phyloP scores from a whole-genome alignment of 495 filamentous ascomycete species.

The Penicillium antarcticum region DNA sequence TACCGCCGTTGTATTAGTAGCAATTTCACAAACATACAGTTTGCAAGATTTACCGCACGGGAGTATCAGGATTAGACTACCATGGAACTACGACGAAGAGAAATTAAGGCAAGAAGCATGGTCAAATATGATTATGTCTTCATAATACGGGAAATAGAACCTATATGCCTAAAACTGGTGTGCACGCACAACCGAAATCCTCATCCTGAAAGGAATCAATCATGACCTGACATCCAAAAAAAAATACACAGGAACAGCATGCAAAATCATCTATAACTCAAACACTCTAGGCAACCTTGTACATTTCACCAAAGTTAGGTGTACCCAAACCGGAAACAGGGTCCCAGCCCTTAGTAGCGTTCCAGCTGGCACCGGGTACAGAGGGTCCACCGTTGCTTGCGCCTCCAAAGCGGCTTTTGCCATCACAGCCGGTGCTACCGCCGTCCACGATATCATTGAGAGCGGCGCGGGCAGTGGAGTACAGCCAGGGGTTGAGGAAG shows the following conservation, averaged over 20 bases:
- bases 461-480: conserved; percentile 46
- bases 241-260: neutral
- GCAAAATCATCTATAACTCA: conserved; percentile 1
- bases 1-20: too few species aligned
- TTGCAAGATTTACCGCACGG: too few species aligned
- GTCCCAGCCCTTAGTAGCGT: conserved; percentile 59
- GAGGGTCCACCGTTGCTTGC: conserved; percentile 31
- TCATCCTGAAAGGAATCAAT: neutral
- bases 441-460: conserved; percentile 64
- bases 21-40: too few species aligned
- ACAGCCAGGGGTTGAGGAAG: conserved; percentile 76
- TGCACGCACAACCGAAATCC: neutral
- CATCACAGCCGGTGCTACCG: conserved; percentile 59
- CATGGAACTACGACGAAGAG: too few species aligned
- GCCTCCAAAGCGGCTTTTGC: conserved; percentile 38
- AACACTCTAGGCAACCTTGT: conserved; percentile 18
- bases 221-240: neutral
- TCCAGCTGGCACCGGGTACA: conserved; percentile 43
- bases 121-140: neutral
- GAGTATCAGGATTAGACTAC: too few species aligned
- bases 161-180: neutral
- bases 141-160: neutral
- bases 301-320: conserved; percentile 43
- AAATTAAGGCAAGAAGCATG: too few species aligned
- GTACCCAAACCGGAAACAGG: conserved; percentile 59